phyloP scores from a whole-genome alignment of 225 moss, liverwort and hornwort genomes.

The Asterella californica region DNA sequence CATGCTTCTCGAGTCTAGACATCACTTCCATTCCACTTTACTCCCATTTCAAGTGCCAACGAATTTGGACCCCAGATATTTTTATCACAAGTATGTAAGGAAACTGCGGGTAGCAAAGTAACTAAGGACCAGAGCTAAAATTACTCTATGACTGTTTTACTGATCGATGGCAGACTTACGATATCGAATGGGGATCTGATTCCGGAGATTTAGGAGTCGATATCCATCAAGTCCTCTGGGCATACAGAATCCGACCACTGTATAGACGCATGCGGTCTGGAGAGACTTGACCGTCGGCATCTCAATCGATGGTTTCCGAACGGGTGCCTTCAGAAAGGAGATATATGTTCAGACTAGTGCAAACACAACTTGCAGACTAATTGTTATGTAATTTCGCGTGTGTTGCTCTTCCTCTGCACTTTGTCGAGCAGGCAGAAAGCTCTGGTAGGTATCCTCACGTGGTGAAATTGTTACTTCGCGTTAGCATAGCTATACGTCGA shows the following conservation, averaged over 20 bases:
- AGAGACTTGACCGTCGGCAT: conserved; percentile 26
- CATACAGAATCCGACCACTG: conserved; percentile 24
- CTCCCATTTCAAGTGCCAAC: too few relatives aligned
- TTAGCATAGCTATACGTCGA: too few relatives aligned
- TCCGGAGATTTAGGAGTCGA: background rate
- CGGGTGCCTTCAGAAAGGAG: conserved; percentile 13
- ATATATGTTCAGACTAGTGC: conserved; percentile 24
- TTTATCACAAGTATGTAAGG: too few relatives aligned
- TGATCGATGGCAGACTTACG: background rate
- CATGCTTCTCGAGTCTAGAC: background rate
- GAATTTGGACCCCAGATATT: too few relatives aligned
- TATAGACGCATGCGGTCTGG: conserved; percentile 21
- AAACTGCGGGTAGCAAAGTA: background rate
- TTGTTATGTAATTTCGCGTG: too few relatives aligned
- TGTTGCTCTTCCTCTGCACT: too few relatives aligned
- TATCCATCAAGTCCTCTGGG: background rate
- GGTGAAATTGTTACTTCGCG: too few relatives aligned
- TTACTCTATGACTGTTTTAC: too few relatives aligned
- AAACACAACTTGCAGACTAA: too few relatives aligned
- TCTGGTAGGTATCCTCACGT: too few relatives aligned
- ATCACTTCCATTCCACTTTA: too few relatives aligned
- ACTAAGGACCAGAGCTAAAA: background rate
- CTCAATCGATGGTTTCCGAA: conserved; percentile 14
- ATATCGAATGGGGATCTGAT: conserved; percentile 3
- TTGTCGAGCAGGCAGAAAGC: too few relatives aligned